Evolutionary conservation across 106 monocot genomes (phyloP).

Genomic region (Platanthera zijinensis): DNA sequence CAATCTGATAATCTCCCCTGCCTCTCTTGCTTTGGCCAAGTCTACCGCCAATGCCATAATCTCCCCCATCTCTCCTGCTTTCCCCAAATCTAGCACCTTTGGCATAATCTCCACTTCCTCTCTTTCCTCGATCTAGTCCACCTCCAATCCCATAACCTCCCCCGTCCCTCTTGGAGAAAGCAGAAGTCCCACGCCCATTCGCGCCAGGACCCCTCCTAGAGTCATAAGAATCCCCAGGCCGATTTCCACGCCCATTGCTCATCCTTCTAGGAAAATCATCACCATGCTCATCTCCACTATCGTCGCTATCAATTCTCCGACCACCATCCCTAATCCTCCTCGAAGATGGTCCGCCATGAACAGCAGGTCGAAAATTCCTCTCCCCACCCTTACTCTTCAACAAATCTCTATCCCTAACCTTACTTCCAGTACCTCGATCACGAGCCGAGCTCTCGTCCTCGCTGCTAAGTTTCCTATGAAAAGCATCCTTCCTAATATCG

Average conservation of each 20-base stretch:
- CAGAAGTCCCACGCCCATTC: conserved; percentile 10
- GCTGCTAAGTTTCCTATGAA: neutral
- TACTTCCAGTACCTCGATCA: conserved; percentile 7
- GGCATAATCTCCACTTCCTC: no score
- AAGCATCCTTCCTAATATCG: conserved; percentile 42
- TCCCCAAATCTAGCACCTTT: no score
- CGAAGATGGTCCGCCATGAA: neutral
- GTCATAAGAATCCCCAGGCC: conserved; percentile 6
- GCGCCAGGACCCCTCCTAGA: conserved; percentile 9
- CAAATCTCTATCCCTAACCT: conserved; percentile 3
- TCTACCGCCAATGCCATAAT: no score
- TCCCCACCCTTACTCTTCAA: neutral
- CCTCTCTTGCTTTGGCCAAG: no score
- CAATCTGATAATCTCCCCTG: no score
- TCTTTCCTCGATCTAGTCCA: conserved; percentile 4
- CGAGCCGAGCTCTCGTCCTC: conserved; percentile 14
- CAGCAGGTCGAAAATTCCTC: conserved; percentile 6
- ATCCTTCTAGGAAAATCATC: conserved; percentile 3
- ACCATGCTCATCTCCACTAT: neutral
- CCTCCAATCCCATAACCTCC: neutral
- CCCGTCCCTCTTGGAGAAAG: neutral
- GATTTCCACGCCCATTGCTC: neutral
- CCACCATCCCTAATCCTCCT: conserved; percentile 15
- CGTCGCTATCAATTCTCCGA: neutral
- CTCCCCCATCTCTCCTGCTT: no score